Evolutionary conservation across 2,329 filamentous ascomycete genomes (phyloP).

Genomic region (Exophiala xenobiotica): DNA sequence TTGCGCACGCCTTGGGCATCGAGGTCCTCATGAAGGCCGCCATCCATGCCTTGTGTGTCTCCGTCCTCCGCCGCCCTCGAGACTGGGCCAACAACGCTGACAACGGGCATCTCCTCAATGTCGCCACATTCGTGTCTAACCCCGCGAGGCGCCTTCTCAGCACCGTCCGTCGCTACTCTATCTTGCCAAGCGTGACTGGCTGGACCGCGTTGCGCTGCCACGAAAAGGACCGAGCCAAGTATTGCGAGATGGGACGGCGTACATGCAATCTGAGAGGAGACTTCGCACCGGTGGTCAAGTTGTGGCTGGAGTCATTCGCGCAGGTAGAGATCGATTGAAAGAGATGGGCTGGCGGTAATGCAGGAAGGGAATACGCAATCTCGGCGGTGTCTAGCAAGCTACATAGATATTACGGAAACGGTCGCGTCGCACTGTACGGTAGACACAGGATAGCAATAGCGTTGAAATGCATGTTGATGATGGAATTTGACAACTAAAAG

Average conservation of each 20-base stretch:
- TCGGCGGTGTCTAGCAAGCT: too few relatives aligned
- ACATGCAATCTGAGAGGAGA: not conserved
- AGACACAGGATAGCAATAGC: too few relatives aligned
- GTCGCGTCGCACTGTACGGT: too few relatives aligned
- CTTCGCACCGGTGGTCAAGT: not conserved
- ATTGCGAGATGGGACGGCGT: not conserved
- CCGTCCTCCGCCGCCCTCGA: conserved; percentile 2
- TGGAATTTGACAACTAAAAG: not conserved
- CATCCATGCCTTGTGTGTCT: conserved; percentile 4
- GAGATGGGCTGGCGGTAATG: not conserved
- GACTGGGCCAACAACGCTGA: not conserved
- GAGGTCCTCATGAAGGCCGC: conserved; percentile 4
- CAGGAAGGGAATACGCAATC: not conserved
- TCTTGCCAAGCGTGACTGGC: not conserved
- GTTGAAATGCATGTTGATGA: not conserved
- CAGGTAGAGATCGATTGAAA: not conserved
- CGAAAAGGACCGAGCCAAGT: not conserved
- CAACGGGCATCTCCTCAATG: not conserved
- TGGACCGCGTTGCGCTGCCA: not conserved
- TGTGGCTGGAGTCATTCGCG: not conserved
- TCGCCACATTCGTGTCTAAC: not conserved
- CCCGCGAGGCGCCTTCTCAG: conserved; percentile 4
- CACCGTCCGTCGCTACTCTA: not conserved
- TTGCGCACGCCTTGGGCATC: conserved; percentile 6
- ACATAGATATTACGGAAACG: too few relatives aligned